These are phyloP conservation scores for Scedosporium boydii DNA, from an alignment of 2,329 filamentous ascomycete species.

Conservation along the genomic window DNA sequence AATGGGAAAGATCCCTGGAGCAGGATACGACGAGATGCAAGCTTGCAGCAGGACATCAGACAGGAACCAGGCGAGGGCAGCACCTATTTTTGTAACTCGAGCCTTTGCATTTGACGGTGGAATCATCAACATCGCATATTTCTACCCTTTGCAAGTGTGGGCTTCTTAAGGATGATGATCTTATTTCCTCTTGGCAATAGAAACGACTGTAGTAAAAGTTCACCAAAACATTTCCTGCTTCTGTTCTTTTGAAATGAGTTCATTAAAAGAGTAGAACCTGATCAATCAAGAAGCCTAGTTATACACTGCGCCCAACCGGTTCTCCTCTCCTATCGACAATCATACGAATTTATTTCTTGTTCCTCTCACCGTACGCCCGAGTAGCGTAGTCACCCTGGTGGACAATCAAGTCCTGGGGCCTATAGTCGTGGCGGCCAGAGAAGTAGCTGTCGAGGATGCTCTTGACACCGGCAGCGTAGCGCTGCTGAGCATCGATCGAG, in stretches of 20 bases:
- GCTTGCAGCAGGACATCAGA: too few relatives aligned
- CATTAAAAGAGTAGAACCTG: neutral
- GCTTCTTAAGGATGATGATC: too few relatives aligned
- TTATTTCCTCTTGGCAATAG: too few relatives aligned
- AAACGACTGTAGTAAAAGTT: too few relatives aligned
- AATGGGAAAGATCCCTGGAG: too few relatives aligned
- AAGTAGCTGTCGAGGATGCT: constrained; percentile 87
- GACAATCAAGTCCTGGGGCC: constrained; percentile 83
- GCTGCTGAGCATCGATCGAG: constrained; percentile 93
- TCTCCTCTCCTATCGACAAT: neutral
- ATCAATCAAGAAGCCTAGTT: neutral
- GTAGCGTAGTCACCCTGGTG: constrained; percentile 87
- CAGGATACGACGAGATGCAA: too few relatives aligned
- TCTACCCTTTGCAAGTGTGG: too few relatives aligned
- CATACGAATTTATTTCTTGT: constrained; percentile 1
- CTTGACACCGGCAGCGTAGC: constrained; percentile 84
- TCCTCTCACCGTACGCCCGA: constrained; percentile 72
- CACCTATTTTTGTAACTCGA: too few relatives aligned
- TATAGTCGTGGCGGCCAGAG: constrained; percentile 78
- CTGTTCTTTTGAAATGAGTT: neutral
- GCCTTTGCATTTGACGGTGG: too few relatives aligned
- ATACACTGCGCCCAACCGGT: neutral
- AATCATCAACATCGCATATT: too few relatives aligned
- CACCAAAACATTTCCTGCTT: too few relatives aligned
- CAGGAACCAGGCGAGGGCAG: too few relatives aligned